Evolutionary conservation across 1,284 basidiomycete species (phyloP), one percentile per base, ranked within the genome.

Genomic region (Schizophyllum amplum): DNA sequence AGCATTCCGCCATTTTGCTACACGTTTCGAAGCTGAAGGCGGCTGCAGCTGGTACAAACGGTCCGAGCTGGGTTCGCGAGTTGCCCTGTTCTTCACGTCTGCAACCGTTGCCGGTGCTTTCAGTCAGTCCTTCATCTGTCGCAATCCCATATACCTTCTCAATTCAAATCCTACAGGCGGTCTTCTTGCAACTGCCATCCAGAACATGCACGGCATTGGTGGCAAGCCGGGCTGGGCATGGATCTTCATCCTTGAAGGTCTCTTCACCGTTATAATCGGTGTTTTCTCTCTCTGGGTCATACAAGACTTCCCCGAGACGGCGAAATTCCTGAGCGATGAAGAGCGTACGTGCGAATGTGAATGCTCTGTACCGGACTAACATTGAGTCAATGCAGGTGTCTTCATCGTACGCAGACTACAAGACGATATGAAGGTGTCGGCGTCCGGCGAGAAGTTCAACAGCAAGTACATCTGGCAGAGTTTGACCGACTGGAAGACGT

Each of bases 231-330:
- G 71, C 13, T 69, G 66, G 64, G 65, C 64, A 15, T 67, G 56
- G 47, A 51, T 56, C 42, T 56, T 62, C 69, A 90, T 91, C 59
- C 71, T 92, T 3, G 88, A 91, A 69, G 89, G 88, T 9, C 71
- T 90, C 46, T 74, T 81, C 49, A 92, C 89, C 0, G 73, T 90
- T 26, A 21, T 74, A 11, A 63, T 69, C 26, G 68, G 71, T 15
- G 57, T 73, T 6, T 66, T 75, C 15, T 86, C 86, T 2, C 90
- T 80, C 71, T 90, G 82, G 80, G 75, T 90, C 57, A 82, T 90
- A 59, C 81, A 86, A 65, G 89, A 91, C 69, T 92, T 91, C 69
- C 89, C 88, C 1, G 86, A 87, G 62, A 83, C 80, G 0, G 87
- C 88, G 33, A 86, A 79, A 62, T 90, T 90, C 73, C 74, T 92